phyloP scores from a whole-genome alignment of 306 rosid genomes.

The Morella rubra region DNA sequence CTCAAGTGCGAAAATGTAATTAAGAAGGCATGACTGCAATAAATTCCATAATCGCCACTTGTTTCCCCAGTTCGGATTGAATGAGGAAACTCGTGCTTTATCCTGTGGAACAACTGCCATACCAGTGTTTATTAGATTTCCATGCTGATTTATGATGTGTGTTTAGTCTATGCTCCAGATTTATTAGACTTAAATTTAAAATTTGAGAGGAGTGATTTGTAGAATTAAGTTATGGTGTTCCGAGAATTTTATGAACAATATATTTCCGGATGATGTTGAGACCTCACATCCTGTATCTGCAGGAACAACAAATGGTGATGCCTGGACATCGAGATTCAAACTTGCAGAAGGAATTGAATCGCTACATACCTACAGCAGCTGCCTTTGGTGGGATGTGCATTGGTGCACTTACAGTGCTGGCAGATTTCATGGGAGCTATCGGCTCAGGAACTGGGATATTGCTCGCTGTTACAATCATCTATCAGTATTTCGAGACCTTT shows the following conservation, averaged over 20 bases:
- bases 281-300: slow-evolving; percentile 11
- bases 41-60: background rate
- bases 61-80: background rate
- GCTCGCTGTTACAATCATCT: slow-evolving; percentile 70
- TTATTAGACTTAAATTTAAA: background rate
- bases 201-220: background rate
- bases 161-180: background rate
- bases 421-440: slow-evolving; percentile 74
- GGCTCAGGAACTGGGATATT: slow-evolving; percentile 69
- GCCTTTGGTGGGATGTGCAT: slow-evolving; percentile 76
- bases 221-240: background rate
- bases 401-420: slow-evolving; percentile 71
- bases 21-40: background rate
- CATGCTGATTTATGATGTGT: background rate
- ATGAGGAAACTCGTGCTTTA: background rate
- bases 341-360: slow-evolving; percentile 58
- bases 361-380: slow-evolving; percentile 69
- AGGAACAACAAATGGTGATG: slow-evolving; percentile 83
- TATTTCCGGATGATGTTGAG: background rate
- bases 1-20: background rate
- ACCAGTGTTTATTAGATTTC: background rate
- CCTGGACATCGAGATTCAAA: slow-evolving; percentile 68
- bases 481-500: slow-evolving; percentile 60
- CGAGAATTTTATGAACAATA: background rate
- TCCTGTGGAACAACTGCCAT: background rate